Evolutionary conservation across 2,329 filamentous ascomycete species (phyloP).

Genomic region (Diaporthe aspalathi): DNA sequence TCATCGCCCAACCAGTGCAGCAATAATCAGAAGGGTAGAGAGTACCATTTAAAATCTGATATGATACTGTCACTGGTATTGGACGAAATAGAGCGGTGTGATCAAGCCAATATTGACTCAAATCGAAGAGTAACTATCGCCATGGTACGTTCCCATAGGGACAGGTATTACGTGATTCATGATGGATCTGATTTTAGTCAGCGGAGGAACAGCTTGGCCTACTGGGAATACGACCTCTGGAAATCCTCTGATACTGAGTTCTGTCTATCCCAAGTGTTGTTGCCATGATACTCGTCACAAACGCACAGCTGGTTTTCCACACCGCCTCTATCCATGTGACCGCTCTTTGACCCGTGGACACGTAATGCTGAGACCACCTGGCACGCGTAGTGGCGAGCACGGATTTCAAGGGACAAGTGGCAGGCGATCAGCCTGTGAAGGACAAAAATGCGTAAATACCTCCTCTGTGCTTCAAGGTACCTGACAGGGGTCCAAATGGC

Average conservation of each 20-base stretch:
- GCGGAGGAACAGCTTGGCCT: background rate
- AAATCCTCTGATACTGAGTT: background rate
- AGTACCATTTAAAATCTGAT: background rate
- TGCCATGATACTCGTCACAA: background rate
- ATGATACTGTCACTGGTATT: background rate
- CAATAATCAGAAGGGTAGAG: too few relatives aligned
- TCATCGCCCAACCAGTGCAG: too few relatives aligned
- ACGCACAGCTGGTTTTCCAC: background rate
- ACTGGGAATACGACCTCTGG: fast-evolving
- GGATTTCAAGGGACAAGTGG: background rate
- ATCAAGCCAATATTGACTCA: background rate
- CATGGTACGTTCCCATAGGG: background rate
- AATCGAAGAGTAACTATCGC: background rate
- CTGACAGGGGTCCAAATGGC: background rate
- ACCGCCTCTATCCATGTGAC: background rate
- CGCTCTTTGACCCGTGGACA: background rate
- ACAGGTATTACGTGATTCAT: background rate
- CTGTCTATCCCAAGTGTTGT: background rate
- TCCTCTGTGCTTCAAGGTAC: background rate
- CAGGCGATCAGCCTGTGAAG: background rate
- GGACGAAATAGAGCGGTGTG: background rate
- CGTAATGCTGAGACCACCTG: background rate
- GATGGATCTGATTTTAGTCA: background rate
- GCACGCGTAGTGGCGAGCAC: background rate
- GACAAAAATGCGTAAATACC: background rate